Base-by-base conservation (phyloP, 2,329 filamentous ascomycete species). In the Exophiala xenobiotica region DNA sequence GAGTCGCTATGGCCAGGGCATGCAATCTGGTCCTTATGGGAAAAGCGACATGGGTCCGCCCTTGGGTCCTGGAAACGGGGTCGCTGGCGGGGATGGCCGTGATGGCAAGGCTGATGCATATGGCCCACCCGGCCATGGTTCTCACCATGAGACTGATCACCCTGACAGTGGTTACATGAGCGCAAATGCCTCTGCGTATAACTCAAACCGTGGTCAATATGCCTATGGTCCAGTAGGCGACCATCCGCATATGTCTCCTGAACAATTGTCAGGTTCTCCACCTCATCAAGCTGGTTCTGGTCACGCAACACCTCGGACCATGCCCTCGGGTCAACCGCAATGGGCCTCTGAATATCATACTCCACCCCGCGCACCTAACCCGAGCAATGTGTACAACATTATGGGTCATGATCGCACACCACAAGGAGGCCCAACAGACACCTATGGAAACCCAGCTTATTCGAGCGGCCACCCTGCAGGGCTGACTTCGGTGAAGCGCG, bases 41-140 rank as follows among this genome's bases (percentile, higher is more conserved):
- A 95, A 95, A 76, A 87, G 77, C 54, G 90, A 95, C 62, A 95
- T 96, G 89, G 89, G 86, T 0, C 90, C 90, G 16, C 89, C 90
- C 8, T 81, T 87, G 41, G 75, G 66, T 24, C 79, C 86, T 52
- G 76, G 80, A 2, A 69, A 79, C 4, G 78, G 80, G 38, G 73
- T 80, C 29, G 79, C 82, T 44, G 71, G 78, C 3, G 69, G 72
- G 22, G 86, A 90, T 57, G 78, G 82, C 49, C 73, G 80, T 39
- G 83, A 87, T 54, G 75, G 82, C 20, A 92, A 92, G 67, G 79
- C 87, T 53, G 79, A 87, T 63, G 78, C 88, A 62, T 77, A 81
- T 59, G 77, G 81, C 58, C 60, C 70, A 22, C 67, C 68, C 49
- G 81, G 59, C 70, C 72, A 60, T 78, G 66, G 74, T 48, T 78